Evolutionary conservation across 2,329 filamentous ascomycete species (phyloP), one percentile per base, ranked within the genome.

Genomic region (Arthrobotrys iridis): DNA sequence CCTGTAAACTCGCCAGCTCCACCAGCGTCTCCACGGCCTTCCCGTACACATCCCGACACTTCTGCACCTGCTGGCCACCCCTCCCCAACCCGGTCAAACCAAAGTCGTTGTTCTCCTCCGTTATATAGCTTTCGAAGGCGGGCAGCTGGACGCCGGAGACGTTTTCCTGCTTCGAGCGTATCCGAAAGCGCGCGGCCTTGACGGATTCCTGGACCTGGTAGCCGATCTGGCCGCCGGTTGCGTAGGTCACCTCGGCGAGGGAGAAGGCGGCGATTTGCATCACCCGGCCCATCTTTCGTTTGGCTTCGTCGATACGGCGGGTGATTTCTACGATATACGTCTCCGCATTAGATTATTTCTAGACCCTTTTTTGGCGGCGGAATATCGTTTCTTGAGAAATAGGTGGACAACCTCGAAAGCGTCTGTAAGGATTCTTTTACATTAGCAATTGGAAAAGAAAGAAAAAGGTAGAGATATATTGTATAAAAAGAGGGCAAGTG

Each of bases 251-350:
- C 84, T 98, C 95, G 74, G 95, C 95, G 15, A 99, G 87, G 45
- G 94, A 98, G 84, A 99, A 98, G 48, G 95, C 93, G 41, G 95
- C 95, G 81, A 99, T 96, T 83, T 98, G 94, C 95, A 99, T 99
- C 37, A 99, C 95, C 33, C 94, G 89, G 70, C 95, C 95, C 94
- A 99, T 99, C 86, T 99, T 99, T 80, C 93, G 91, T 84, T 99
- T 99, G 43, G 95, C 95, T 83, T 99, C 95, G 85, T 99, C 94
- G 83, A 99, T 99, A 81, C 95, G 91, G 82, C 90, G 89, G 57
- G 95, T 97, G 81, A 99, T 99, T 81, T 99, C 95, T 92, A 80
- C n/a, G 43, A 72, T 13, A 26, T 6, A 5, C 13, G 6, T 52
- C 11, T 13, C 5, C n/a, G 33, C 13, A 35, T 52, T 10, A 50